These are phyloP conservation scores for Vanrija sp. DNA, from an alignment of 1,284 basidiomycete genomes.

Conservation along the genomic window DNA sequence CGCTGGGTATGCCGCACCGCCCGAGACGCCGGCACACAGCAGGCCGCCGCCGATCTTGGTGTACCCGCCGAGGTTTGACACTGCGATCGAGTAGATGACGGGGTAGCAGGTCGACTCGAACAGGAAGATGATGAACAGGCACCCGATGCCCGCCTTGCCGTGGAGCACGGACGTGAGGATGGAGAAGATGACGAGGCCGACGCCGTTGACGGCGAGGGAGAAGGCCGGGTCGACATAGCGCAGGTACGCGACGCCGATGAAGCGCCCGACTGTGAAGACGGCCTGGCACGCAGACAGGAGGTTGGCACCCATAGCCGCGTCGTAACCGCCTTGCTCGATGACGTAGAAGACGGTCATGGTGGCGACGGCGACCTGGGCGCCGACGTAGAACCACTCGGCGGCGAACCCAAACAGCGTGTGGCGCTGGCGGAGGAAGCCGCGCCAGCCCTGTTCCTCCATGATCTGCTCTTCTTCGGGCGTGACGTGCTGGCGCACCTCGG, in stretches of 20 bases:
- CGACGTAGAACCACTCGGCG: constrained; percentile 29
- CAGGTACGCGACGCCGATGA: constrained; percentile 33
- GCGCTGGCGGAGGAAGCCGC: constrained; percentile 29
- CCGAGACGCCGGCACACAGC: constrained; percentile 29
- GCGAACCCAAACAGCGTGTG: constrained; percentile 27
- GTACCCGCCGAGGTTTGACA: constrained; percentile 30
- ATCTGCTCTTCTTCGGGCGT: constrained; percentile 18
- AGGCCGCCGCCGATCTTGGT: constrained; percentile 31
- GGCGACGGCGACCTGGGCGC: constrained; percentile 35
- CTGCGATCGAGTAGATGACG: constrained; percentile 35
- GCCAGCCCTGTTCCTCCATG: constrained; percentile 18
- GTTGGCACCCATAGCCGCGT: constrained; percentile 25
- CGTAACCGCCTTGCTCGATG: constrained; percentile 22
- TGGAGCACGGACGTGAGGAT: constrained; percentile 25
- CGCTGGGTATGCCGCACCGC: constrained; percentile 28
- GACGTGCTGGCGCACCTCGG: constrained; percentile 31
- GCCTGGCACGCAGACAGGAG: constrained; percentile 36
- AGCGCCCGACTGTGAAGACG: constrained; percentile 38
- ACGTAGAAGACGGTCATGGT: constrained; percentile 32
- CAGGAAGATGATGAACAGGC: constrained; percentile 35
- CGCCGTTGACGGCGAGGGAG: constrained; percentile 27
- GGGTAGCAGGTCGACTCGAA: constrained; percentile 37
- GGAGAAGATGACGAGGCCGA: constrained; percentile 27
- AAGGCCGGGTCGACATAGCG: constrained; percentile 33
- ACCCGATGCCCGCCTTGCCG: constrained; percentile 32